Conservation (phyloP, 2,329 filamentous ascomycete genomes). For the Juglanconis juglandina region DNA sequence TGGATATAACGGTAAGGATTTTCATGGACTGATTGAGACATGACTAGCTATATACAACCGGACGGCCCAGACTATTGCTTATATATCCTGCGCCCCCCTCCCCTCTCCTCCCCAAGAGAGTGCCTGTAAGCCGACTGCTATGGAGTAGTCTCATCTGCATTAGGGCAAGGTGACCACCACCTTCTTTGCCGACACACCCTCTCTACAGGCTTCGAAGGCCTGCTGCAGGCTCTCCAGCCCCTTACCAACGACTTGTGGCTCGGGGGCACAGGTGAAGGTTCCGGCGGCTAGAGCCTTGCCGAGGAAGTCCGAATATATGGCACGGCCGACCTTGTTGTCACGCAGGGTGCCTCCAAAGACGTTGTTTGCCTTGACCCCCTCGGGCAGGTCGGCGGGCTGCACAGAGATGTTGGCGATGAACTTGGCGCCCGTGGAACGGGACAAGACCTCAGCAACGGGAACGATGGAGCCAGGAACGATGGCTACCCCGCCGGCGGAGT, state of each 20-base stretch:
- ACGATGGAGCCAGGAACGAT: not conserved
- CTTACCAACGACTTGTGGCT: slow-evolving; percentile 3
- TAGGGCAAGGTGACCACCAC: not conserved
- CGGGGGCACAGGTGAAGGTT: not conserved
- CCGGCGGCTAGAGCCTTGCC: not conserved
- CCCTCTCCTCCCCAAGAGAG: too few relatives aligned
- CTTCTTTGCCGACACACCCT: slow-evolving; percentile 5
- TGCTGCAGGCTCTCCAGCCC: slow-evolving; percentile 11
- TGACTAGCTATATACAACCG: too few relatives aligned
- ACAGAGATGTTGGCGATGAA: not conserved
- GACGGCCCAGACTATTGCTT: too few relatives aligned
- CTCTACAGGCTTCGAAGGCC: slow-evolving; percentile 4
- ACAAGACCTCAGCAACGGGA: not conserved
- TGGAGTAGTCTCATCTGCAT: too few relatives aligned
- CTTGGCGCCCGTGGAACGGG: not conserved
- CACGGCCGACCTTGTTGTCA: not conserved
- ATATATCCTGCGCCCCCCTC: too few relatives aligned
- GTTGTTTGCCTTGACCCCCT: slow-evolving; percentile 1
- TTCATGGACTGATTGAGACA: too few relatives aligned
- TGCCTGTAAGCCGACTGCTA: too few relatives aligned
- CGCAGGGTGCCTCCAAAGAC: not conserved
- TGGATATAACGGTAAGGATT: too few relatives aligned
- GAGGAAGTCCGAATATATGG: slow-evolving; percentile 5
- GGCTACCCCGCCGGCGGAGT: not conserved
- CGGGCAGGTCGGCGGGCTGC: not conserved